phyloP scores from a whole-genome alignment of 2,329 filamentous ascomycete genomes.

The Xylariaceae sp. region DNA sequence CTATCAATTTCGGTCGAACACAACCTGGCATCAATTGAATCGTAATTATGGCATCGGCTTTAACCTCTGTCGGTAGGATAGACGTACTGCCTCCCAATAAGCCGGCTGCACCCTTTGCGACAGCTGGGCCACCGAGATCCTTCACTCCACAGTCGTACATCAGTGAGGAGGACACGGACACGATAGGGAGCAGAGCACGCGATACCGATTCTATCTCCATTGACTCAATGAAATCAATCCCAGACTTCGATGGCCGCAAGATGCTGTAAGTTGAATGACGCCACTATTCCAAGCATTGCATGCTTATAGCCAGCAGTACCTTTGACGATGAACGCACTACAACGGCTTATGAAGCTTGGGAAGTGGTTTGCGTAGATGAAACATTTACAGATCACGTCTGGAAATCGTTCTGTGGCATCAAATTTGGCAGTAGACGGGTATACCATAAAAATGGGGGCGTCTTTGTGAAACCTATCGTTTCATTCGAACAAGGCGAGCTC shows the following conservation, averaged over 20 bases:
- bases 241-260: constrained; percentile 5
- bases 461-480: constrained; percentile 16
- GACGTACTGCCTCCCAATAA: background rate
- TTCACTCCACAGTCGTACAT: background rate
- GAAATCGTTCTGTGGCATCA: constrained; percentile 30
- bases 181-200: constrained; percentile 1
- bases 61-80: background rate
- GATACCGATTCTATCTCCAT: constrained; percentile 19
- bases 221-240: constrained; percentile 9
- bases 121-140: background rate
- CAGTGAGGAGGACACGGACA: background rate
- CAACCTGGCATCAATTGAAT: background rate
- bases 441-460: constrained; percentile 22
- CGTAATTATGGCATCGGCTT: constrained; percentile 3
- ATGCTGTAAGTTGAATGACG: too few species aligned
- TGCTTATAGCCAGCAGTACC: too few species aligned
- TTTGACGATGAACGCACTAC: constrained; percentile 15
- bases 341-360: constrained; percentile 24
- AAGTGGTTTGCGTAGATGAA: constrained; percentile 9
- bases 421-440: constrained; percentile 20
- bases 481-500: constrained; percentile 32
- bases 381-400: constrained; percentile 1
- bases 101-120: background rate
- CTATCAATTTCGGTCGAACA: background rate
- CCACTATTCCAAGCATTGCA: too few species aligned